phyloP scores from a whole-genome alignment of 2,329 filamentous ascomycete species.

The Sporothrix humicola region DNA sequence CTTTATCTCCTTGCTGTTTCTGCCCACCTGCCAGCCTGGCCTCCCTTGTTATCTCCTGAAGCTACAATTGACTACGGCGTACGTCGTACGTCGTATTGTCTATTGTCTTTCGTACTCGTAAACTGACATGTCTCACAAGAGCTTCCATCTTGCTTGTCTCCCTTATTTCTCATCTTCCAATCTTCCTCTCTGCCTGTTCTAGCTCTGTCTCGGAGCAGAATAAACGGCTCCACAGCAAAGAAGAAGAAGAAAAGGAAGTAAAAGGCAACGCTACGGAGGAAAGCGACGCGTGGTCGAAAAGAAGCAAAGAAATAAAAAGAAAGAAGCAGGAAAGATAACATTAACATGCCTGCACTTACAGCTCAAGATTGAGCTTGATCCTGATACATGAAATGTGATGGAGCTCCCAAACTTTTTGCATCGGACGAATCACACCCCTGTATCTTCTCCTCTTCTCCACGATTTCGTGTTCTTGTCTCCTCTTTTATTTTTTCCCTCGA shows the following conservation, averaged over 20 bases:
- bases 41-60: background rate
- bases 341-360: background rate
- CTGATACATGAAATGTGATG: conserved; percentile 21
- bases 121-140: conserved; percentile 10
- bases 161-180: background rate
- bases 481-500: conserved; percentile 3
- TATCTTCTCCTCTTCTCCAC: background rate
- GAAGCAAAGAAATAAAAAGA: background rate
- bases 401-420: background rate
- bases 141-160: background rate
- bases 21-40: background rate
- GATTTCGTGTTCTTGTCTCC: background rate
- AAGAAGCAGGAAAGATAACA: background rate
- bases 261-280: conserved; percentile 6
- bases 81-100: background rate
- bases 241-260: background rate
- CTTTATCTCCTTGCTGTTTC: background rate
- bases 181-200: conserved; percentile 13
- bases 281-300: conserved; percentile 9
- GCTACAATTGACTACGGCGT: too few species aligned
- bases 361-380: background rate
- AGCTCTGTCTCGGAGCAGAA: conserved; percentile 17
- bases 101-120: conserved; percentile 10
- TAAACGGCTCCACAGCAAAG: background rate
- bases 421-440: conserved; percentile 18